Evolutionary conservation across 140 eudicot species (phyloP), one percentile per base, ranked within the genome.

Genomic region (Senecio squalidus): DNA sequence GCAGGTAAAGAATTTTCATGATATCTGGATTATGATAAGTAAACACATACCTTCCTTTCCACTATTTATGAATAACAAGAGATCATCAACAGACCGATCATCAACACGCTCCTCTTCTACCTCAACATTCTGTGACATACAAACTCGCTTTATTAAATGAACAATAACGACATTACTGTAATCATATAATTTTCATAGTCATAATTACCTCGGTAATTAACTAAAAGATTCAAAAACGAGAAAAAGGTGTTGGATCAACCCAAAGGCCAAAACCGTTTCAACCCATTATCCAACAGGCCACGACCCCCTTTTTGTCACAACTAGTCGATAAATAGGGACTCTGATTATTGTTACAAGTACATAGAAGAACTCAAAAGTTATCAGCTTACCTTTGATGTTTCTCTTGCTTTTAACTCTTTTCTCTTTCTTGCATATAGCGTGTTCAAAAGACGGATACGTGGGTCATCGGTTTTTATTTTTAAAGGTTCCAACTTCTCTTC

Each of bases 401-500:
- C 76, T 60, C 92, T 77, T 49, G 76, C 83, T 70, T 80, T 83
- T 62, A 86, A 63, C 48, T 82, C 88, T 62, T 77, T 72, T 76
- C 88, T 80, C 68, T 83, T 82, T 77, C 85, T 80, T 20, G 92
- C 92, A 77, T 82, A 82, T 59, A 86, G 62, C 54, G 85, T 78
- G 72, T 86, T 86, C 76, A 86, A 62, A 44, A 86, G 88, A 68
- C 95, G 77, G 17, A 86, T 79, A 16, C 92, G 88, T 18, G 92
- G 91, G 70, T 86, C 95, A 67, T 86, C 75, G 1, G 85, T 82
- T 61, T 74, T 70, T 73, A 77, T 71, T 67, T 76, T 74, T n/a
- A 86, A 62, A 4, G 95, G 95, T 60, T 86, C 95, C 79, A 86
- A 69, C 68, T 86, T 86, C 69, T 86, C 95, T 60, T 86, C 95